phyloP scores from a whole-genome alignment of 345 rosid species.

The Chamaenerion angustifolium region DNA sequence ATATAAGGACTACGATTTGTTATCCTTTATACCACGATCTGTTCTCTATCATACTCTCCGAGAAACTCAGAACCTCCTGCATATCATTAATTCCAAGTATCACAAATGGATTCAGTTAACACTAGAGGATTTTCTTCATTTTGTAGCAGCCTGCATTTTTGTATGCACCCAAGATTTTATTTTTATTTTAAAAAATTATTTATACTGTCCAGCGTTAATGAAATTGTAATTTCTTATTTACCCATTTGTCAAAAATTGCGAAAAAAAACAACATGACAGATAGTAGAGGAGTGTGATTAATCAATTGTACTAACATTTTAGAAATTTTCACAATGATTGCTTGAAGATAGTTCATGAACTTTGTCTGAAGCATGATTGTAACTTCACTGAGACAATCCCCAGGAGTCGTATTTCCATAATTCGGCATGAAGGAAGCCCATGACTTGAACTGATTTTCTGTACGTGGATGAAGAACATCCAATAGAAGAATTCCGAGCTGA shows the following conservation, averaged over 20 bases:
- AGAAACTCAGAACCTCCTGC: constrained; percentile 74
- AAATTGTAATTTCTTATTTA: not conserved
- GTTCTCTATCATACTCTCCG: constrained; percentile 92
- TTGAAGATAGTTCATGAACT: constrained; percentile 75
- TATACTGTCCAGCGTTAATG: not conserved
- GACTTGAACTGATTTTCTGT: constrained; percentile 71
- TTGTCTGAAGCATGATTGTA: constrained; percentile 85
- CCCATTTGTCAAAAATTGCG: not conserved
- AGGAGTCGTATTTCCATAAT: constrained; percentile 62
- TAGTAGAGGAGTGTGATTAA: too few relatives aligned
- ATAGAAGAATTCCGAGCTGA: constrained; percentile 76
- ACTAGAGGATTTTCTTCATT: constrained; percentile 49
- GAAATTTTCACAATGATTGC: constrained; percentile 85
- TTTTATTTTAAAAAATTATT: not conserved
- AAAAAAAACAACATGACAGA: not conserved
- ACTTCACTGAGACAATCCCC: constrained; percentile 92
- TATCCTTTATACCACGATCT: constrained; percentile 95
- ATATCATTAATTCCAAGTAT: not conserved
- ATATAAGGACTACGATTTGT: constrained; percentile 71
- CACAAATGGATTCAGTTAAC: too few relatives aligned
- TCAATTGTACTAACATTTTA: constrained; percentile 32
- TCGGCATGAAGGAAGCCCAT: constrained; percentile 94
- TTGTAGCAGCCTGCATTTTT: constrained; percentile 62
- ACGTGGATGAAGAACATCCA: constrained; percentile 67
- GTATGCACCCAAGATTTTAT: constrained; percentile 25